Base-by-base conservation (phyloP, 177 flowering plant genomes). In the Vitis hybrid region DNA sequence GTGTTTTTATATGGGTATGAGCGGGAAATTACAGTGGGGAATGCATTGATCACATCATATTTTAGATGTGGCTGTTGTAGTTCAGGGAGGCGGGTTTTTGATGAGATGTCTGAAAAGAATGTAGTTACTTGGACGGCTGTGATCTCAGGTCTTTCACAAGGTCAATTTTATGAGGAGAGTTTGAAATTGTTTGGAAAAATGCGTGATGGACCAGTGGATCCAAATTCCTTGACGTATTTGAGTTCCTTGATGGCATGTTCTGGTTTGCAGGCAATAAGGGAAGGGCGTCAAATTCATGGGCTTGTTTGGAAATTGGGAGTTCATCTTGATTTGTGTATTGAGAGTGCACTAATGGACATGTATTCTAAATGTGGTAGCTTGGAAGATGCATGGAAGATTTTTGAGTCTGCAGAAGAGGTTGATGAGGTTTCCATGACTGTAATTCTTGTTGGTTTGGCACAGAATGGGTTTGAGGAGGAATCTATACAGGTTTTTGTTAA, bases 301-400 rank as follows among this genome's bases (percentile, higher is more conserved):
- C 75, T 86, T 66, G 73, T 86, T 59, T 77, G 77, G 76, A 93
- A 93, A 75, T 68, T 76, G 27, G 99, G 99, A 46, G n/a, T 84
- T 73, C 80, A 84, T 3, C 81, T 85, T 3, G 94, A 90, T 75
- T 73, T 88, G 51, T 81, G 85, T 73, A 69, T 93, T 64, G 98
- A 86, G 78, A 93, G 98, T 81, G 88, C 97, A 57, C 70, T 92
- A 14, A 94, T 94, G 98, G 97, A 94, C 71, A 82, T 93, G 91
- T 93, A 94, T 67, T 85, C 89, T 4, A 94, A 93, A 78, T 93
- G 97, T 76, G 79, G 87, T 60, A 72, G 75, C 56, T 46, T 94
- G 76, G 90, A 80, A 72, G 92, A 86, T 70, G 89, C 92, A 0
- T 84, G 80, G 83, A 65, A 58, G 72, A 81, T 94, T 50, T 93